Conservation (phyloP, 768 basidiomycete genomes). For the Myochromella boudieri region DNA sequence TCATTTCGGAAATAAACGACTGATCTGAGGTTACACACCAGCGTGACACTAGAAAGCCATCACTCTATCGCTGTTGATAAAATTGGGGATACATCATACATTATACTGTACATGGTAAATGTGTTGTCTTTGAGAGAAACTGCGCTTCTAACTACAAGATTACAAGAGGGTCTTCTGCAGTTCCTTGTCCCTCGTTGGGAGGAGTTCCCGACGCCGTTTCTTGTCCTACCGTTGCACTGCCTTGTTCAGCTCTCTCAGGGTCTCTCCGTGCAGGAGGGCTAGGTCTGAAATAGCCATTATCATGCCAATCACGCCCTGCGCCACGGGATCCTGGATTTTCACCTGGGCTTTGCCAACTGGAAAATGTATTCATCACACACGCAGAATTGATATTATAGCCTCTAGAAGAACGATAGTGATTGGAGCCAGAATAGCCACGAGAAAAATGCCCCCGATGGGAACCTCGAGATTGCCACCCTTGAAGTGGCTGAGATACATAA, state of each 20-base stretch:
- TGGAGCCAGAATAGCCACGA: slow-evolving; percentile 21
- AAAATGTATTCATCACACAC: slow-evolving; percentile 4
- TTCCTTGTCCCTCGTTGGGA: background rate
- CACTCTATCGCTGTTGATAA: background rate
- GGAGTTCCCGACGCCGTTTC: background rate
- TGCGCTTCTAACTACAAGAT: slow-evolving; percentile 1
- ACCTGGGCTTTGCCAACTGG: slow-evolving; percentile 3
- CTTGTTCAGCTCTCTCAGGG: background rate
- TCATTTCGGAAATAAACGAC: slow-evolving; percentile 5
- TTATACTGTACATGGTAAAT: slow-evolving; percentile 9
- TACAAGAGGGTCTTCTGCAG: background rate
- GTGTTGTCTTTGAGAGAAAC: background rate
- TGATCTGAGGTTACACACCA: slow-evolving; percentile 8
- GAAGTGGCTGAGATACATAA: slow-evolving; percentile 17
- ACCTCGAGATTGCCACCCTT: slow-evolving; percentile 19
- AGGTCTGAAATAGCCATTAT: slow-evolving; percentile 2
- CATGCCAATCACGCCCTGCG: slow-evolving; percentile 1
- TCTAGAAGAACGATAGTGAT: slow-evolving; percentile 14
- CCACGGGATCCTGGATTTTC: slow-evolving; percentile 9
- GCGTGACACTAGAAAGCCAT: background rate
- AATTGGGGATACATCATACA: slow-evolving; percentile 1
- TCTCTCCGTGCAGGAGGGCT: background rate
- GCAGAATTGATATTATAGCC: slow-evolving; percentile 11
- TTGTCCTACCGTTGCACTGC: background rate
- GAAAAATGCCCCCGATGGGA: slow-evolving; percentile 21